Conservation (phyloP, 2,329 filamentous ascomycete species). For the Calonectria pseudoturangicola region DNA sequence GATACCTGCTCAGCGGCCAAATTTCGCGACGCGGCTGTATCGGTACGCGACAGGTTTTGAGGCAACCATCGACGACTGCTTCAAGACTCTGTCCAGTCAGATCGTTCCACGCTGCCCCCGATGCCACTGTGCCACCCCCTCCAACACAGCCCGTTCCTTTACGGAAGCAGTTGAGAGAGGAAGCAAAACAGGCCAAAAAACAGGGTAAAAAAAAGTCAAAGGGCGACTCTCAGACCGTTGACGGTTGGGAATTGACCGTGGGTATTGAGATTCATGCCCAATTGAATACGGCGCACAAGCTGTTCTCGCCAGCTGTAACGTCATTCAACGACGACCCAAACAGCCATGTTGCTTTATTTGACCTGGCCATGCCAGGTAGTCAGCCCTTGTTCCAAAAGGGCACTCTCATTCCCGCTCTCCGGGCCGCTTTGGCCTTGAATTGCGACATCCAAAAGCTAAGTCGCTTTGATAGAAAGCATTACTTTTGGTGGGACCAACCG, state of each 20-base stretch:
- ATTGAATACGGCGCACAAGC: slow-evolving; percentile 89
- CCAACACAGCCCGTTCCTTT: slow-evolving; percentile 68
- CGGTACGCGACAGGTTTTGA: slow-evolving; percentile 40
- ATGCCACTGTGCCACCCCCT: slow-evolving; percentile 47
- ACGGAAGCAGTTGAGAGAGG: slow-evolving; percentile 83
- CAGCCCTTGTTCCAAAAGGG: slow-evolving; percentile 91
- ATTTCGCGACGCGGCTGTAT: slow-evolving; percentile 66
- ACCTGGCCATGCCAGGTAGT: slow-evolving; percentile 90
- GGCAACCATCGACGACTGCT: slow-evolving; percentile 43
- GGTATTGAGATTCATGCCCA: slow-evolving; percentile 99
- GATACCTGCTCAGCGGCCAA: slow-evolving; percentile 69
- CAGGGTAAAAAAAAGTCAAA: slow-evolving; percentile 71
- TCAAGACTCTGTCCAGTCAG: slow-evolving; percentile 48
- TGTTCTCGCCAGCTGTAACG: slow-evolving; percentile 86
- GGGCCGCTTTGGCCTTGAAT: slow-evolving; percentile 88
- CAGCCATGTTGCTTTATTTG: slow-evolving; percentile 90
- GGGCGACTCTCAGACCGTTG: slow-evolving; percentile 69
- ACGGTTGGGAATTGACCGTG: slow-evolving; percentile 93
- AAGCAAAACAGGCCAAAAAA: slow-evolving; percentile 82
- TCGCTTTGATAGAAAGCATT: slow-evolving; percentile 96
- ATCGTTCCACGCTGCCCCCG: slow-evolving; percentile 57
- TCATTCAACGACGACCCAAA: slow-evolving; percentile 84
- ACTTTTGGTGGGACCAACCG: slow-evolving; percentile 99
- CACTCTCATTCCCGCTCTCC: slow-evolving; percentile 90
- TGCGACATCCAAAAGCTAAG: slow-evolving; percentile 86